A percentile compares a stretch with the other conserved stretches of the same genome.
phyloP scores from a whole-genome alignment of 768 basidiomycete species.

The Mycena metata region DNA sequence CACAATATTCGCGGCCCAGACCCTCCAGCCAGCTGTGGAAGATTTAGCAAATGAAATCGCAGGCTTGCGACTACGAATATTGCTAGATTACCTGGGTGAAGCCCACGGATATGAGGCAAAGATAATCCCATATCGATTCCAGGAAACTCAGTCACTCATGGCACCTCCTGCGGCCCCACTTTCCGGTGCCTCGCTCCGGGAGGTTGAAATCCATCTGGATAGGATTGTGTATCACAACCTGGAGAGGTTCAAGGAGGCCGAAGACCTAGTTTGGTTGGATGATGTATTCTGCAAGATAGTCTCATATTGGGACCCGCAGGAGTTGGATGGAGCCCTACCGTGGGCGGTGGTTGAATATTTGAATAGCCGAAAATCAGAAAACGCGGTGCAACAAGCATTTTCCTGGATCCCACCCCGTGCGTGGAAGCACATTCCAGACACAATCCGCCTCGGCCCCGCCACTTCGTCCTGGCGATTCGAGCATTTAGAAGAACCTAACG shows the following conservation, averaged over 20 bases:
- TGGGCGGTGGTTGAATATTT: not conserved
- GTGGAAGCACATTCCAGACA: not conserved
- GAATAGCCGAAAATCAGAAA: not conserved
- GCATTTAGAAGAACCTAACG: too few relatives aligned
- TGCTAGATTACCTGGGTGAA: not conserved
- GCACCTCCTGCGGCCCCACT: not conserved
- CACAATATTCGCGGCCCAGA: not conserved
- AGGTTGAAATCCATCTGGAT: not conserved
- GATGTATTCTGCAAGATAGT: not conserved
- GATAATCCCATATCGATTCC: not conserved
- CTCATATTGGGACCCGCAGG: not conserved
- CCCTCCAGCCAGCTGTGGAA: not conserved
- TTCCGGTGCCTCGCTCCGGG: not conserved
- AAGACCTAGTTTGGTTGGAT: not conserved
- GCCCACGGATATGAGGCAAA: not conserved
- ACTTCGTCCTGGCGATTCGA: too few relatives aligned
- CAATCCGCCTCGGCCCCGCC: not conserved
- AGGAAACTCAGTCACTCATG: not conserved
- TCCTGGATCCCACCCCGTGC: not conserved
- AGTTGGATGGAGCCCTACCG: not conserved
- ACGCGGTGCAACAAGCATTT: not conserved
- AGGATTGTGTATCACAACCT: not conserved
- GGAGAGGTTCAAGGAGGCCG: not conserved
- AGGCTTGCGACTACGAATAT: not conserved
- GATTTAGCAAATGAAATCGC: not conserved